Percentiles rank a stretch among this genome's conserved stretches.
Evolutionary conservation across 2,329 filamentous ascomycete species (phyloP).

Genomic region (Claviceps sorghi): DNA sequence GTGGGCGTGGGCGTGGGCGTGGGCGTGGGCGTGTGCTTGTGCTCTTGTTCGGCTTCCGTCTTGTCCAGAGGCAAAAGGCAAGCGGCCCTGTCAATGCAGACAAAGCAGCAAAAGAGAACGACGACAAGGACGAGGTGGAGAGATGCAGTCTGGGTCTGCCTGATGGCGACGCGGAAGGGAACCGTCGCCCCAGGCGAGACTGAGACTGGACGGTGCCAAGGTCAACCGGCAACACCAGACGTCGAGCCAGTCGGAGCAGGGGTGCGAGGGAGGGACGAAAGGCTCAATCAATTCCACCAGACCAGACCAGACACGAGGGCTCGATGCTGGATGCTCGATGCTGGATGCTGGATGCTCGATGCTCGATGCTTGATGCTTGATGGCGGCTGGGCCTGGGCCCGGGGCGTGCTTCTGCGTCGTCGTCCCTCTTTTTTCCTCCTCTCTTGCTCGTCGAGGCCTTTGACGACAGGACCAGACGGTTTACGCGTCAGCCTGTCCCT

Average conservation of each 20-base stretch:
- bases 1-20: too few species aligned
- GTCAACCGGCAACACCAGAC: not conserved
- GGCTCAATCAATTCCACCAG: not conserved
- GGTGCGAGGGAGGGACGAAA: too few species aligned
- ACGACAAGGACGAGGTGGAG: not conserved
- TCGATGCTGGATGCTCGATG: not conserved
- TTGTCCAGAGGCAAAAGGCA: not conserved
- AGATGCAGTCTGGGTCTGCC: not conserved
- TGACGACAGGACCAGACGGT: constrained; percentile 14
- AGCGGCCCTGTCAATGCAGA: not conserved
- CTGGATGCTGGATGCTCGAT: not conserved
- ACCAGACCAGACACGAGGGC: not conserved
- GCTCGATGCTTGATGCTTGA: not conserved
- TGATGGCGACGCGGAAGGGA: not conserved
- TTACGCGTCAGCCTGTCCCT: constrained; percentile 23
- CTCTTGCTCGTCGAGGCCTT: not conserved
- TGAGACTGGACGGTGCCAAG: too few species aligned
- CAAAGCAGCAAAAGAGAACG: not conserved
- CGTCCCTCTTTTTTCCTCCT: constrained; percentile 1
- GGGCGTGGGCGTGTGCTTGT: too few species aligned
- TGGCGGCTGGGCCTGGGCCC: not conserved
- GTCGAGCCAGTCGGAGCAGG: too few species aligned
- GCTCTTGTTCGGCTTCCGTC: too few species aligned
- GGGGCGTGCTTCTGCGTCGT: constrained; percentile 1
- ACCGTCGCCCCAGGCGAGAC: too few species aligned